A percentile compares a stretch with the other conserved stretches of the same genome.
These are phyloP conservation scores for Adenanthera pavonina DNA, from an alignment of 306 rosid genomes.

Conservation along the genomic window DNA sequence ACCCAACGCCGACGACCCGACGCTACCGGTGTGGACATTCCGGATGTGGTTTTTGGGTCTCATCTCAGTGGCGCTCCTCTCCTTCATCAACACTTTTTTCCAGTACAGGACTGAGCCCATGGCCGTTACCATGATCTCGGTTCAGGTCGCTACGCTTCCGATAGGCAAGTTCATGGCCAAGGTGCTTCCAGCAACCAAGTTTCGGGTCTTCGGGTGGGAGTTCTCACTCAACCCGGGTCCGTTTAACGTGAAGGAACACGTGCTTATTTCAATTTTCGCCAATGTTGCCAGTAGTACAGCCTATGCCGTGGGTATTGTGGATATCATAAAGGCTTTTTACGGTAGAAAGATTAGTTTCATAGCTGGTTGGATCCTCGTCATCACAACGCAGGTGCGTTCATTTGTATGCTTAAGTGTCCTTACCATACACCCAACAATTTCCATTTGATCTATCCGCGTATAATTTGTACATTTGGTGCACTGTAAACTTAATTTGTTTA, in stretches of 20 bases:
- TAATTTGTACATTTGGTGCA: background rate
- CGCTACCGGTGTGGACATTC: slow-evolving; percentile 73
- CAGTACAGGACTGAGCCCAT: slow-evolving; percentile 61
- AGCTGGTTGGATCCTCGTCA: slow-evolving; percentile 62
- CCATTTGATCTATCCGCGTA: background rate
- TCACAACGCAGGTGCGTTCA: slow-evolving; percentile 62
- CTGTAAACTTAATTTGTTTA: background rate
- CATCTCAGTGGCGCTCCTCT: slow-evolving; percentile 51
- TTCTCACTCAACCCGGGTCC: slow-evolving; percentile 74
- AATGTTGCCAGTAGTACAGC: slow-evolving; percentile 69
- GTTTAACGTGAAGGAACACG: slow-evolving; percentile 82
- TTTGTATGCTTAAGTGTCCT: too few relatives aligned
- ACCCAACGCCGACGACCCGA: slow-evolving; percentile 55
- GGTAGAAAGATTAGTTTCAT: slow-evolving; percentile 51
- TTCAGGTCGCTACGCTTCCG: slow-evolving; percentile 72
- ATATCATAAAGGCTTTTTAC: slow-evolving; percentile 62
- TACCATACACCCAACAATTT: too few relatives aligned
- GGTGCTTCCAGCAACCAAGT: slow-evolving; percentile 47
- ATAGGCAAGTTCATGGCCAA: slow-evolving; percentile 64
- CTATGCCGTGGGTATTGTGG: slow-evolving; percentile 64
- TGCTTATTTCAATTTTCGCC: slow-evolving; percentile 69
- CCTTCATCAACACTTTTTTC: slow-evolving; percentile 75
- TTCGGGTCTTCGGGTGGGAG: slow-evolving; percentile 35
- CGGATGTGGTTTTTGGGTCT: slow-evolving; percentile 80
- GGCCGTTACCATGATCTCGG: slow-evolving; percentile 52